Base-by-base conservation (phyloP, 768 basidiomycete species). In the Tremella yokohamensis region DNA sequence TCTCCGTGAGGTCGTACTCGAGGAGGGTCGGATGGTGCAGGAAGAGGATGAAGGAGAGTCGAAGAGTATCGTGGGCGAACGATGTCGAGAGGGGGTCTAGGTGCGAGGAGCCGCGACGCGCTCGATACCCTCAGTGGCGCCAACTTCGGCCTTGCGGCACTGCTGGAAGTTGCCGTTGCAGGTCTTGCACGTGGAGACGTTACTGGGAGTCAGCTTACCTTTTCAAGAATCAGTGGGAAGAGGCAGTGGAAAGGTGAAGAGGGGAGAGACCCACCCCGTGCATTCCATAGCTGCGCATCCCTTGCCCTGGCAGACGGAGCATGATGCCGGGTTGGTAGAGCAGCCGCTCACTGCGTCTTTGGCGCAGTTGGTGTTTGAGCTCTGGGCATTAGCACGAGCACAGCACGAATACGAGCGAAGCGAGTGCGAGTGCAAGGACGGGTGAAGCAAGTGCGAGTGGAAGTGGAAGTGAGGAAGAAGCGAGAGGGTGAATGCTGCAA, bases 271-370 rank as follows among this genome's bases (percentile, higher is more conserved):
- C 65, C 40, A 72, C 70, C 70, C 70, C 6, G 70, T 72, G 45
- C 70, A 72, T 50, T 59, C 66, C 48, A 44, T 65, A 22, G 70
- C 67, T 15, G 69, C 63, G 54, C 70, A 72, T 26, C 67, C 70
- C 9, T 52, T 54, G 42, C 67, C 70, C 44, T 69, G 57, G 51
- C 70, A 72, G 16, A 67, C 70, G 8, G 49, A 49, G 54, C 70
- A 72, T n/a, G 49, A 34, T 24, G 51, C 50, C 8, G 70, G 64
- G 62, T 69, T 66, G 60, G 70, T 62, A 12, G 65, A 55, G 48
- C 70, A 72, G 26, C 70, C 70, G 12, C 62, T 50, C 19, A 72
- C 70, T 51, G 61, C 64, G 24, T 60, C 60, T 42, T 69, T 69
- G 61, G 70, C 70, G 52, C 70, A 72, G 40, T 62, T 52, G 34